phyloP scores from a whole-genome alignment of 208 protist genomes.

The Leptomonas seymouri region DNA sequence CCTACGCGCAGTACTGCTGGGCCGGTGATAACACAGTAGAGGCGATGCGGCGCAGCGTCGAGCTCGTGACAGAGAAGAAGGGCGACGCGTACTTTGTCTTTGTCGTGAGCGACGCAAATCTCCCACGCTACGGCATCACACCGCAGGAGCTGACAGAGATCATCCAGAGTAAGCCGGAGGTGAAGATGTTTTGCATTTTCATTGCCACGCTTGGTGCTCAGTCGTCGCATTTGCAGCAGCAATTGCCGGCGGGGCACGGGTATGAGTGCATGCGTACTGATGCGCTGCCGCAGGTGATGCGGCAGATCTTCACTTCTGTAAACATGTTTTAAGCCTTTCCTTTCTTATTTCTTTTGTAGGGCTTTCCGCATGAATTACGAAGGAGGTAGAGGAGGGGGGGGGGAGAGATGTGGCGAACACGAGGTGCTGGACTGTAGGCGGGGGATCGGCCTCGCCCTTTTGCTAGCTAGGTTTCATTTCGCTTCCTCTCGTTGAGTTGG shows the following conservation, averaged over 20 bases:
- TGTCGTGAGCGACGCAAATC: slow-evolving; percentile 94
- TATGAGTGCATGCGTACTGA: slow-evolving; percentile 91
- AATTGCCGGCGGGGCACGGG: slow-evolving; percentile 82
- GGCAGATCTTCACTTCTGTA: slow-evolving; percentile 86
- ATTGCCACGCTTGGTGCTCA: slow-evolving; percentile 88
- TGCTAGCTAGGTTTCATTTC: too few relatives aligned
- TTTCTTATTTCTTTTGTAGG: not conserved
- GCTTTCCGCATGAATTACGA: too few relatives aligned
- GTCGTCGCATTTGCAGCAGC: slow-evolving; percentile 68
- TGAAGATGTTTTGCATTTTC: slow-evolving; percentile 93
- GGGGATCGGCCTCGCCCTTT: too few relatives aligned
- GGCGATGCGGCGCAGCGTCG: slow-evolving; percentile 78
- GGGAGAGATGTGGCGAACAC: too few relatives aligned
- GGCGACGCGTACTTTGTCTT: slow-evolving; percentile 94
- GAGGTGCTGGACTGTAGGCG: too few relatives aligned
- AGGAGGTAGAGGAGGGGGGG: too few relatives aligned
- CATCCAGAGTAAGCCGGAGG: slow-evolving; percentile 70
- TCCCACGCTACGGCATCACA: slow-evolving; percentile 91
- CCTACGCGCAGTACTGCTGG: slow-evolving; percentile 95
- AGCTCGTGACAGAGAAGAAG: slow-evolving; percentile 73
- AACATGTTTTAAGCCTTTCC: slow-evolving; percentile 53
- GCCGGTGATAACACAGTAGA: slow-evolving; percentile 92
- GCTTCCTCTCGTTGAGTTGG: too few relatives aligned
- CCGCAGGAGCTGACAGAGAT: slow-evolving; percentile 72
- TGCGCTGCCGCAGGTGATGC: slow-evolving; percentile 84